Base-by-base conservation (phyloP, 1,139 yeast species). In the Scheffersomyces illinoinensis region DNA sequence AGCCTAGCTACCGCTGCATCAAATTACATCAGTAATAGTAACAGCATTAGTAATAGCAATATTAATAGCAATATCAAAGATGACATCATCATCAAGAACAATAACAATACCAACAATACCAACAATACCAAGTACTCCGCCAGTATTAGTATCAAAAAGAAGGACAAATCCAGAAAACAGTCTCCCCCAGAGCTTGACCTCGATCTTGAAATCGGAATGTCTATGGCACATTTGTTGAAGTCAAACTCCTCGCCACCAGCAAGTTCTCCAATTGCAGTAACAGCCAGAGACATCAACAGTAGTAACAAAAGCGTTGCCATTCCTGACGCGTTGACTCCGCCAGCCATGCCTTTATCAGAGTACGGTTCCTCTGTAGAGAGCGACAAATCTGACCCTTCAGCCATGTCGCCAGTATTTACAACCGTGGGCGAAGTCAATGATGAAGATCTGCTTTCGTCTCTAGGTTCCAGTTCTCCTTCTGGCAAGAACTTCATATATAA, bases 181-280 rank as follows among this genome's bases (percentile, higher is more conserved):
- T 54, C 58, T 51, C 47, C 57, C 24, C 57, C 61, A 10, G 59
- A 56, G 52, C 56, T 65, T 57, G 75, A 74, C 54, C 68, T 78
- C 57, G 83, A 78, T 56, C 64, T 81, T 54, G 84, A 82, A 60
- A 81, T 82, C 55, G 84, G 79, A 46, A 77, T 75, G 19, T 77
- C 81, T 52, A 76, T 81, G 81, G 86, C 86, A 4, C 72, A 67
- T 58, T 70, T 83, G 26, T 71, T 82, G 61, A 71, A 56, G 52
- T 54, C 54, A 46, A 57, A 12, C 17, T 50, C 56, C 43, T 49
- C 43, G n/a, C 53, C 52, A 19, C 54, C 20, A 3, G 65, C 53
- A 68, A 64, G 57, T 46, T 53, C 63, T 64, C 56, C 26, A 55
- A 49, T 50, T 57, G 54, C 56, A 51, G 53, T 47, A 7, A 55